Base-by-base conservation (phyloP, 495 filamentous ascomycete species). In the Penicillium paradoxum region DNA sequence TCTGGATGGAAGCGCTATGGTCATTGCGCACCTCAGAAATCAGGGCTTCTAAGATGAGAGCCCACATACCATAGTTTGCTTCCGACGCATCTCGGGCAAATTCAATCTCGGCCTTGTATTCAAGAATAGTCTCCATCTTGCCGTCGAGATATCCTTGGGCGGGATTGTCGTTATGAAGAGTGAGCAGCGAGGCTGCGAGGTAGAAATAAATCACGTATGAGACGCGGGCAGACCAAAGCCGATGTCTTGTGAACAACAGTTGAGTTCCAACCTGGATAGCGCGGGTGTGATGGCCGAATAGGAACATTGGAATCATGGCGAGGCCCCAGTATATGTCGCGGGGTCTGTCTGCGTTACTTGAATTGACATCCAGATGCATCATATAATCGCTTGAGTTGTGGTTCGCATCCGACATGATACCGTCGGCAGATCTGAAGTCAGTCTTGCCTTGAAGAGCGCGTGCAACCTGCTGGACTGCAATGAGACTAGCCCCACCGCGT, bases 371-470 rank as follows among this genome's bases (percentile, higher is more conserved):
- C 19, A 82, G 56, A 46, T 69, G 84, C 2, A 68, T 70, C 60
- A 90, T 80, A 69, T 90, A 96, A 3, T 80, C 66, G 14, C 51
- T 44, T 4, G 83, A 77, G 52, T 80, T 75, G 63, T 95, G 90
- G 10, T 84, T 70, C 6, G 83, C 81, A 59, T 95, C 90, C 37
- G 76, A 82, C 74, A 95, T 77, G 22, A 92, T 74, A 22, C 76
- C 74, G 0, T 79, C 66, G 2, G 87, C 66, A 9, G 70, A 69
- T 2, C 70, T 65, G 18, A 70, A 75, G n/a, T 76, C 71, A 0
- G 91, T 95, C 67, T 91, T 95, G 33, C 91, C 91, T 71, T 92
- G 88, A 25, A 96, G 67, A 15, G 91, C 88, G 14, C 89, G 79
- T 41, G 81, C 81, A 48, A 85, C 83, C 71, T 95, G 90, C 57